Conservation (phyloP, 441 rosid species). For the Oxalis stricta region DNA sequence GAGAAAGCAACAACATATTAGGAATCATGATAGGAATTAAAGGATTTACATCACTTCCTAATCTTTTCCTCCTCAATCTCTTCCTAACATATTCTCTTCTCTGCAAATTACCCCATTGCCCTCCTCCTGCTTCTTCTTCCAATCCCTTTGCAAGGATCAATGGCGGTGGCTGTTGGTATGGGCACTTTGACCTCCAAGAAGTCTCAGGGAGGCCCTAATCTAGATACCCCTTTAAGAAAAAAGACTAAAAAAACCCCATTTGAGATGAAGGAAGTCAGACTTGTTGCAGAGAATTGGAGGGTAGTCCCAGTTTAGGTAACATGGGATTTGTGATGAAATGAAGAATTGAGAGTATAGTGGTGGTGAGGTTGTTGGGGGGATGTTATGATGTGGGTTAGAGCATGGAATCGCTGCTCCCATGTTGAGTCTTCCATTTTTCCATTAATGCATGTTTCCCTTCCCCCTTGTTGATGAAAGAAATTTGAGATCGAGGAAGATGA, state of each 20-base stretch:
- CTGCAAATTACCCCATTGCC: slow-evolving; percentile 46
- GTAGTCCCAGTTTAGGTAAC: slow-evolving; percentile 62
- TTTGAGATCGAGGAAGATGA: too few species aligned
- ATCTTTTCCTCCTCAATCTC: slow-evolving; percentile 37
- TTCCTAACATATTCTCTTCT: slow-evolving; percentile 37
- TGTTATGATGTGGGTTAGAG: slow-evolving; percentile 62
- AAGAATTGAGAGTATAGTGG: slow-evolving; percentile 63
- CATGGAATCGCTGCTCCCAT: slow-evolving; percentile 44
- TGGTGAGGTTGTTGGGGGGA: slow-evolving; percentile 54
- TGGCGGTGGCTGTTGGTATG: slow-evolving; percentile 65
- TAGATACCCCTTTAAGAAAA: slow-evolving; percentile 43
- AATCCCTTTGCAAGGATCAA: slow-evolving; percentile 44
- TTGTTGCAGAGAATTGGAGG: slow-evolving; percentile 50
- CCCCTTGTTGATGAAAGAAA: too few species aligned
- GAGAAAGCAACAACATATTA: slow-evolving; percentile 37
- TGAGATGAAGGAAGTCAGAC: slow-evolving; percentile 18
- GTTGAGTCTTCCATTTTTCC: slow-evolving; percentile 32
- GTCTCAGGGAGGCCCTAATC: slow-evolving; percentile 40
- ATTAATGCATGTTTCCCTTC: background rate
- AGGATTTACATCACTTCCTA: slow-evolving; percentile 34
- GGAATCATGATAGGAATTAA: slow-evolving; percentile 46
- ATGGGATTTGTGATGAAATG: slow-evolving; percentile 41
- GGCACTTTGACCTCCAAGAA: slow-evolving; percentile 72
- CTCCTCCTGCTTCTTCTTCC: slow-evolving; percentile 60
- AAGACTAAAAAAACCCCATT: slow-evolving; percentile 52